Percentiles rank a stretch among this genome's conserved stretches.
These are phyloP conservation scores for Salinomyces thailandicus DNA, from an alignment of 2,329 filamentous ascomycete genomes.

Conservation along the genomic window DNA sequence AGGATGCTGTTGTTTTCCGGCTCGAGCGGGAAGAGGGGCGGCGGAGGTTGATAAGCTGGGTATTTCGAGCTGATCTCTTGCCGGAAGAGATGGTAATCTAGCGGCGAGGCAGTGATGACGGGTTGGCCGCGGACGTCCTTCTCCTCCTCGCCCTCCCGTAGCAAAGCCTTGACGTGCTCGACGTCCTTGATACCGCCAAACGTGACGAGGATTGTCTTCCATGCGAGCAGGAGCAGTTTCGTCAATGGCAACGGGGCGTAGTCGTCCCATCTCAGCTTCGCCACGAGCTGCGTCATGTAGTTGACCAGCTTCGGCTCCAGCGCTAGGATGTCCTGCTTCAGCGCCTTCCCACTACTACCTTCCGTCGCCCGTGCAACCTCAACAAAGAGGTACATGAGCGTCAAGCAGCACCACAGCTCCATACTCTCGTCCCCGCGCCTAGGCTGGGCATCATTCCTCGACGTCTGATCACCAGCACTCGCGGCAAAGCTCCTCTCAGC, in stretches of 20 bases:
- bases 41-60: constrained; percentile 86
- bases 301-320: constrained; percentile 54
- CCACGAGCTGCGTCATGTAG: constrained; percentile 55
- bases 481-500: constrained; percentile 20
- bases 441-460: constrained; percentile 18
- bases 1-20: constrained; percentile 84
- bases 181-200: constrained; percentile 73
- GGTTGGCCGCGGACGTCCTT: constrained; percentile 54
- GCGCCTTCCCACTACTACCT: constrained; percentile 14
- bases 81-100: constrained; percentile 93
- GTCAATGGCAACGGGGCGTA: constrained; percentile 47
- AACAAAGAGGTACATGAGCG: constrained; percentile 39
- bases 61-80: constrained; percentile 98
- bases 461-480: constrained; percentile 7
- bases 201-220: constrained; percentile 80
- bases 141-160: constrained; percentile 48
- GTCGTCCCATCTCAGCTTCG: constrained; percentile 46
- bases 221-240: constrained; percentile 59
- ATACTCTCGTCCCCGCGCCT: constrained; percentile 22
- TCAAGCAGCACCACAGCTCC: constrained; percentile 41
- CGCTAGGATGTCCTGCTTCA: constrained; percentile 25
- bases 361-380: constrained; percentile 32
- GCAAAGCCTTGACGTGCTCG: constrained; percentile 60
- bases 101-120: constrained; percentile 81
- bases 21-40: constrained; percentile 71